These are phyloP conservation scores for Geotrichum reessii DNA, from an alignment of 1,139 yeast genomes.

Conservation along the genomic window DNA sequence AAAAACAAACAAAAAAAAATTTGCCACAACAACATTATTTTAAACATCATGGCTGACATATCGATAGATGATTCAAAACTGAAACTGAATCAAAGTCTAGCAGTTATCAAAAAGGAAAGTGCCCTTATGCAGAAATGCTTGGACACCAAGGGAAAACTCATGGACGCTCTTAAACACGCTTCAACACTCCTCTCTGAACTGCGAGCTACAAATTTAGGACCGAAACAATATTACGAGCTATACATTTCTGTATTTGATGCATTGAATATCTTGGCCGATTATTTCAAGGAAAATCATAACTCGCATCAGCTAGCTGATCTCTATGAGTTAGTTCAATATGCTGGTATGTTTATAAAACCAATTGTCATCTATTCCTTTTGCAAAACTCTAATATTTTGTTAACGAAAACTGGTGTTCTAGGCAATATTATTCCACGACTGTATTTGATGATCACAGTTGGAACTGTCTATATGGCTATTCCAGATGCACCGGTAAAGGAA, in stretches of 20 bases:
- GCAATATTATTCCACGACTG: slow-evolving; percentile 79
- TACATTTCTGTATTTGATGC: slow-evolving; percentile 85
- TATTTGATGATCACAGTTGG: slow-evolving; percentile 96
- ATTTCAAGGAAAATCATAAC: slow-evolving; percentile 62
- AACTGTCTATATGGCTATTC: slow-evolving; percentile 72
- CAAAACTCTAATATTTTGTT: neutral
- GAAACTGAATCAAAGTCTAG: slow-evolving; percentile 48
- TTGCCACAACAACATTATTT: neutral
- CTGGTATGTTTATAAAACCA: slow-evolving; percentile 38
- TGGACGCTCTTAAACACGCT: slow-evolving; percentile 87
- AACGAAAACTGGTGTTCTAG: slow-evolving; percentile 7
- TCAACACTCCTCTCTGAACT: slow-evolving; percentile 77
- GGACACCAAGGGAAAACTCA: slow-evolving; percentile 59
- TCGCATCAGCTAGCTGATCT: slow-evolving; percentile 80
- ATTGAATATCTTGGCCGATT: slow-evolving; percentile 59
- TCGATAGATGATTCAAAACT: slow-evolving; percentile 15
- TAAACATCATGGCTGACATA: slow-evolving; percentile 10
- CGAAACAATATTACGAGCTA: slow-evolving; percentile 90
- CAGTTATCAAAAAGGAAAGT: slow-evolving; percentile 63
- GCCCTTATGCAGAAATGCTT: slow-evolving; percentile 71
- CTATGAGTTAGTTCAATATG: slow-evolving; percentile 91
- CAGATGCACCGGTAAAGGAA: slow-evolving; percentile 77
- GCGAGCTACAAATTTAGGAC: slow-evolving; percentile 68
- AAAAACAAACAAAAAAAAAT: neutral
- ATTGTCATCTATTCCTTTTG: neutral